Evolutionary conservation across 2,329 filamentous ascomycete species (phyloP), one percentile per base, ranked within the genome.

Genomic region (Emmonsiellopsis sp.): DNA sequence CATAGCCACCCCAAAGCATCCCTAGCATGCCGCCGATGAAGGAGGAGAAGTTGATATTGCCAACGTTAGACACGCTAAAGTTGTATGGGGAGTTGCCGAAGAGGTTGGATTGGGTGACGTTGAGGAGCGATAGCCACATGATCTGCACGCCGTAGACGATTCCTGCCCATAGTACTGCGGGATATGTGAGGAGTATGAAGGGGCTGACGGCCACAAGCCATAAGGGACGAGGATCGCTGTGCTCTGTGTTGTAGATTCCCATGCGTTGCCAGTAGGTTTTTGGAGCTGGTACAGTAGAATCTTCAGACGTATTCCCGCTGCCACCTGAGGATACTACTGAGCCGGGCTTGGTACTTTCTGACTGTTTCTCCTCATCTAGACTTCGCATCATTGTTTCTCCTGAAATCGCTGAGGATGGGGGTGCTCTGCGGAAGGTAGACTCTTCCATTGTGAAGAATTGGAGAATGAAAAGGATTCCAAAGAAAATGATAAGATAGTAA

Each of bases 401-500:
- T 5, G 51, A 51, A 27, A 51, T 44, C 7, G 53, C 55, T n/a
- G 34, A 39, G 8, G 55, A 21, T 2, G 53, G 17, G 10, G 45
- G 42, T 4, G 51, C 51, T 36, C 75, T 71, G 47, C 68, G 63
- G 61, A 77, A 82, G 61, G 78, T 82, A 5, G 80, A 81, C 63
- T 84, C 81, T 62, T 83, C 81, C 71, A 82, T 76, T 61, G 77
- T 75, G 58, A 83, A 77, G 65, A 81, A 80, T 2, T 78, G 65
- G 56, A 81, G 71, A 31, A 82, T 60, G 0, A 77, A 52, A 5
- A 65, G 63, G 7, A 63, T 53, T 2, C 68, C 67, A 27, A 75
- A 63, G 34, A 76, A 62, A 48, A 76, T 73, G 14, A 64, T 64
- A 44, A 62, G 69, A 67, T 68, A 77, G 74, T 74, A 77, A 68